phyloP scores from a whole-genome alignment of 1,284 basidiomycete species.

The Wallemia hederae region DNA sequence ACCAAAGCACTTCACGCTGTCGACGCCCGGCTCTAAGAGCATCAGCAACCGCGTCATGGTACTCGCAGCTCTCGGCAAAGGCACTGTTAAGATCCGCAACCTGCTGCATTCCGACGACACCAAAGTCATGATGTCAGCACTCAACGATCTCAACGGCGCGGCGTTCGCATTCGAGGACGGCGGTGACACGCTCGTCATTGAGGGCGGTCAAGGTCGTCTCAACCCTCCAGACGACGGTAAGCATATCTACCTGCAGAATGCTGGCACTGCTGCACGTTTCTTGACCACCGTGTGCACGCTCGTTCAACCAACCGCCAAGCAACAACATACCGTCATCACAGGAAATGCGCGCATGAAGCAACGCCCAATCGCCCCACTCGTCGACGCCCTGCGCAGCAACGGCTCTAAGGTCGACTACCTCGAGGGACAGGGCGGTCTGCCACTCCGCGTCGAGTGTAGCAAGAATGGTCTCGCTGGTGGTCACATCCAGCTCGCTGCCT shows the following conservation, averaged over 20 bases:
- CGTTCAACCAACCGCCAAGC: constrained; percentile 23
- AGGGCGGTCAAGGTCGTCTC: constrained; percentile 58
- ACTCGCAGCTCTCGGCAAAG: constrained; percentile 65
- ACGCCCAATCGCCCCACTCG: constrained; percentile 74
- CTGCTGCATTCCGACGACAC: constrained; percentile 92
- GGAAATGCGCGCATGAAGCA: constrained; percentile 98
- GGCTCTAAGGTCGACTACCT: constrained; percentile 49
- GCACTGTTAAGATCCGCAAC: constrained; percentile 66
- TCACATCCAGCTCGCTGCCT: constrained; percentile 62
- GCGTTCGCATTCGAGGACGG: constrained; percentile 72
- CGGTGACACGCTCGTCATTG: constrained; percentile 72
- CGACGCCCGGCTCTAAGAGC: constrained; percentile 85
- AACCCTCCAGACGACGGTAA: constrained; percentile 44
- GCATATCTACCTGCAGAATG: constrained; percentile 85
- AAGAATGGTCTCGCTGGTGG: constrained; percentile 43
- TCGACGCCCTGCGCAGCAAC: constrained; percentile 61
- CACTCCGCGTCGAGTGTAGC: constrained; percentile 54
- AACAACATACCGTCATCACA: constrained; percentile 43
- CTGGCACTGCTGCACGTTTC: constrained; percentile 93
- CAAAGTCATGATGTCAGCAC: constrained; percentile 90
- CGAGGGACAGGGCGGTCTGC: constrained; percentile 57
- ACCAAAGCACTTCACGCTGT: constrained; percentile 36
- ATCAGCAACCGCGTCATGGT: constrained; percentile 88
- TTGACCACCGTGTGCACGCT: constrained; percentile 83
- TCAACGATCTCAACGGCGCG: constrained; percentile 66